Evolutionary conservation across 2,329 filamentous ascomycete species (phyloP).

Genomic region (Aureobasidium mangrovei): DNA sequence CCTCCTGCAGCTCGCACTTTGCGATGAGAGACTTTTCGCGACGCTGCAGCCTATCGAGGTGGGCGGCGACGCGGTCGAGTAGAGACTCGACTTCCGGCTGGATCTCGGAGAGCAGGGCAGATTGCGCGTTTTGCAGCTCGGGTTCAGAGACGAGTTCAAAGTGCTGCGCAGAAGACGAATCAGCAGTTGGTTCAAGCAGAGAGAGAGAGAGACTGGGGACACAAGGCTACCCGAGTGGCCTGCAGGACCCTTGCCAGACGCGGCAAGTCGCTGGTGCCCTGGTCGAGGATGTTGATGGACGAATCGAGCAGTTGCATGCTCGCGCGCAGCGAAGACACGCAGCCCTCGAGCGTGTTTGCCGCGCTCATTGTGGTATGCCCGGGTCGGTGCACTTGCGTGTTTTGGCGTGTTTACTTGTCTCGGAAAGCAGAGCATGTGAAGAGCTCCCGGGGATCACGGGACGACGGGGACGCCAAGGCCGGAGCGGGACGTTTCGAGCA

Average conservation of each 20-base stretch:
- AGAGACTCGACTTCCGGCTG: constrained; percentile 75
- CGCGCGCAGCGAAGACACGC: constrained; percentile 51
- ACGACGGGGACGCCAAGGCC: no score
- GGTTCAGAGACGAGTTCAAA: constrained; percentile 87
- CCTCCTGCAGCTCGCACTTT: constrained; percentile 74
- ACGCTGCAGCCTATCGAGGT: constrained; percentile 73
- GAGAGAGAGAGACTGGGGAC: neutral
- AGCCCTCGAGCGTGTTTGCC: constrained; percentile 44
- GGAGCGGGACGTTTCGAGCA: no score
- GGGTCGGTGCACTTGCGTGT: neutral
- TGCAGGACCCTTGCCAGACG: constrained; percentile 54
- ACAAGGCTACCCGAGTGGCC: constrained; percentile 46
- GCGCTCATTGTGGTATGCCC: constrained; percentile 9
- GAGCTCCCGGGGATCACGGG: no score
- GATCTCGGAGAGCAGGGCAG: constrained; percentile 78
- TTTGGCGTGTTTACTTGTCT: no score
- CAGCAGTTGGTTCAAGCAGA: neutral
- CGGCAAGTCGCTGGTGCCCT: constrained; percentile 55
- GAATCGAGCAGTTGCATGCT: constrained; percentile 55
- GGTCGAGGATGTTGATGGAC: constrained; percentile 53
- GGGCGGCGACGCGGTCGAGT: constrained; percentile 70
- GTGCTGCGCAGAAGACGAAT: constrained; percentile 49
- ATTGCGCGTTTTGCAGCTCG: constrained; percentile 71
- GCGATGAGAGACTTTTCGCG: constrained; percentile 78
- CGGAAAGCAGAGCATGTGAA: no score